Conservation (phyloP, 23 red algal species). For the Pyropia haitanensis region DNA sequence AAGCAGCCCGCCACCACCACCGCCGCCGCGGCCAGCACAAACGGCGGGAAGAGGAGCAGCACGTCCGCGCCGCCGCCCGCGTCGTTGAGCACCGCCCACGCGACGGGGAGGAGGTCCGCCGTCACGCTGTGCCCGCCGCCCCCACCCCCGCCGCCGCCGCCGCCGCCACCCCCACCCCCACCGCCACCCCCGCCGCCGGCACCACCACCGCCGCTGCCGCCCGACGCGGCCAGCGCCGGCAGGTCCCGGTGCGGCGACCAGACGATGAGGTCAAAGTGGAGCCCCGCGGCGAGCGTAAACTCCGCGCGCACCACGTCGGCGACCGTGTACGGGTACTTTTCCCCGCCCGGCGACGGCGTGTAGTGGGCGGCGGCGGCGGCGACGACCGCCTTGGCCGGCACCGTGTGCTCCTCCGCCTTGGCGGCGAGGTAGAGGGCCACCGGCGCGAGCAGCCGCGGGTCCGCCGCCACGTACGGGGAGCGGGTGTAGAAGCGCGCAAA, state of each 20-base stretch:
- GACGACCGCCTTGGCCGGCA: slow-evolving; percentile 63
- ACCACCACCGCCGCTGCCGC: neutral
- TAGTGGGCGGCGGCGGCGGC: slow-evolving; percentile 33
- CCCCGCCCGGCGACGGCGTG: slow-evolving; percentile 5
- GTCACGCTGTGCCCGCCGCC: neutral
- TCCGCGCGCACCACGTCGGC: slow-evolving; percentile 54
- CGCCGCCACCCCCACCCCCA: too few species aligned
- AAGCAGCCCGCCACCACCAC: slow-evolving; percentile 58
- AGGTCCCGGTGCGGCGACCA: slow-evolving; percentile 60
- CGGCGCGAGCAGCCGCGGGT: slow-evolving; percentile 67
- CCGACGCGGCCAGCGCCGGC: slow-evolving; percentile 43
- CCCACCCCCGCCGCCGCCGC: too few species aligned
- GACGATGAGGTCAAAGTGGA: slow-evolving; percentile 76
- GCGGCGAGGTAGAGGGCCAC: slow-evolving; percentile 73
- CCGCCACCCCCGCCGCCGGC: too few species aligned
- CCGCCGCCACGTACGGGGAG: slow-evolving; percentile 28
- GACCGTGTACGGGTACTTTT: slow-evolving; percentile 62
- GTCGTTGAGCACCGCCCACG: slow-evolving; percentile 78
- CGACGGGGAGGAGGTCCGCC: slow-evolving; percentile 34
- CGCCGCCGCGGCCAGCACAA: slow-evolving; percentile 44
- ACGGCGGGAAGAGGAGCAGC: slow-evolving; percentile 49
- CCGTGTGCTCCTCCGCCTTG: slow-evolving; percentile 63
- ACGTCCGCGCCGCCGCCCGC: slow-evolving; percentile 44
- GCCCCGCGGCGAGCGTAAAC: slow-evolving; percentile 52
- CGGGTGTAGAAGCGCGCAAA: slow-evolving; percentile 53